Percentiles rank a stretch among this genome's conserved stretches.
phyloP scores from a whole-genome alignment of 2,329 filamentous ascomycete species.

The Fusarium secorum region DNA sequence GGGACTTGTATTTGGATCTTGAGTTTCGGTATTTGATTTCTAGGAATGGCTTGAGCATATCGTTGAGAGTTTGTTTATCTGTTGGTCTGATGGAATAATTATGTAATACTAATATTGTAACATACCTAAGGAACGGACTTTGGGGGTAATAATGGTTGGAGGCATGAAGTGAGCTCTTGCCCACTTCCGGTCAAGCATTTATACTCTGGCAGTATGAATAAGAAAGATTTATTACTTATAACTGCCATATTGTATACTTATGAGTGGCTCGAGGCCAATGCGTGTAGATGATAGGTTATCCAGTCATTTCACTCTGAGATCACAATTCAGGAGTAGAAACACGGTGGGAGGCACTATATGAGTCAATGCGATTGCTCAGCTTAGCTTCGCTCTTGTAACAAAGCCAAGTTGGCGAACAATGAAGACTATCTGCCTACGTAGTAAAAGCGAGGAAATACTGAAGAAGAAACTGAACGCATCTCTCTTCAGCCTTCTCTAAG shows the following conservation, averaged over 20 bases:
- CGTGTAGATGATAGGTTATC: not conserved
- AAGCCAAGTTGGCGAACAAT: not conserved
- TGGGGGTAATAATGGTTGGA: not conserved
- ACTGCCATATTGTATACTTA: accelerated
- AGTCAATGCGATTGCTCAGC: not conserved
- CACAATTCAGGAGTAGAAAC: not conserved
- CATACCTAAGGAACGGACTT: not conserved
- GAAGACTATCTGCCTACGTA: not conserved
- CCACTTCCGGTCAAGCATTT: not conserved
- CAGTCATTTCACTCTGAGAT: not conserved
- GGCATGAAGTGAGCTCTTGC: not conserved
- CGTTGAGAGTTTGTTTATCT: not conserved
- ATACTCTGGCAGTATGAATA: not conserved
- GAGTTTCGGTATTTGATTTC: not conserved
- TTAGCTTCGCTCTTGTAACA: not conserved
- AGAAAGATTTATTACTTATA: not conserved
- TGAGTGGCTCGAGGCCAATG: no score
- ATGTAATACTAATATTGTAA: slow-evolving; percentile 1
- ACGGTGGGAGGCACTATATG: not conserved
- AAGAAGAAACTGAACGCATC: not conserved
- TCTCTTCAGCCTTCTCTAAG: no score
- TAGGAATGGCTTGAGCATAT: not conserved
- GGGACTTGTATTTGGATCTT: not conserved
- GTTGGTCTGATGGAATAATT: not conserved
- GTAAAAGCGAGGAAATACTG: not conserved